Conservation (phyloP, 2,329 filamentous ascomycete species). For the Trichoderma sp. region DNA sequence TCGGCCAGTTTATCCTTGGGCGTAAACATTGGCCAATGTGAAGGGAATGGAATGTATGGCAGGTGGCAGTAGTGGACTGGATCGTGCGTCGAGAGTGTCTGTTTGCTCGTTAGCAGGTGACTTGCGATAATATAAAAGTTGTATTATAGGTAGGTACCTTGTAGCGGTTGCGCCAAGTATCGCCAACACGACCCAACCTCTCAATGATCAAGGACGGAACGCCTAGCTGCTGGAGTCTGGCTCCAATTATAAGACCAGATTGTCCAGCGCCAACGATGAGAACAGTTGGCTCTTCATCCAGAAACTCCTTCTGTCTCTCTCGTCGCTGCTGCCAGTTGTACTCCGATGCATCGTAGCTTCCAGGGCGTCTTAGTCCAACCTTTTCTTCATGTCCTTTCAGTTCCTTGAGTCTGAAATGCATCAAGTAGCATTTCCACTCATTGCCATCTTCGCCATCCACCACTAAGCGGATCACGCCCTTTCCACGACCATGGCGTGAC, state of each 20-base stretch:
- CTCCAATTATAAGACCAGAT: background rate
- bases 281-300: slow-evolving; percentile 9
- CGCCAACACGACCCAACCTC: slow-evolving; percentile 58
- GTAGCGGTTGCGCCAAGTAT: slow-evolving; percentile 68
- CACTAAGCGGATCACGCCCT: slow-evolving; percentile 5
- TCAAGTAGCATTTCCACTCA: slow-evolving; percentile 1
- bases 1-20: slow-evolving; percentile 73
- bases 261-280: slow-evolving; percentile 7
- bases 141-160: slow-evolving; percentile 37
- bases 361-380: background rate
- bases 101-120: background rate
- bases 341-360: background rate
- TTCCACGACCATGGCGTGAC: slow-evolving; percentile 1
- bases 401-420: background rate
- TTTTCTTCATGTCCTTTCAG: background rate
- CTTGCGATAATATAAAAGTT: background rate
- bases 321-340: slow-evolving; percentile 17
- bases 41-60: slow-evolving; percentile 67
- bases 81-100: slow-evolving; percentile 68
- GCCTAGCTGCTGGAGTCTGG: slow-evolving; percentile 4
- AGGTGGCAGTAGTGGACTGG: slow-evolving; percentile 65
- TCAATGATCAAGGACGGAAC: slow-evolving; percentile 57
- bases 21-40: slow-evolving; percentile 69
- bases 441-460: background rate
- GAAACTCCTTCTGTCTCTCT: slow-evolving; percentile 9